Evolutionary conservation across 2,329 filamentous ascomycete species (phyloP), one percentile per base, ranked within the genome.

Genomic region (Aspergillus latus): DNA sequence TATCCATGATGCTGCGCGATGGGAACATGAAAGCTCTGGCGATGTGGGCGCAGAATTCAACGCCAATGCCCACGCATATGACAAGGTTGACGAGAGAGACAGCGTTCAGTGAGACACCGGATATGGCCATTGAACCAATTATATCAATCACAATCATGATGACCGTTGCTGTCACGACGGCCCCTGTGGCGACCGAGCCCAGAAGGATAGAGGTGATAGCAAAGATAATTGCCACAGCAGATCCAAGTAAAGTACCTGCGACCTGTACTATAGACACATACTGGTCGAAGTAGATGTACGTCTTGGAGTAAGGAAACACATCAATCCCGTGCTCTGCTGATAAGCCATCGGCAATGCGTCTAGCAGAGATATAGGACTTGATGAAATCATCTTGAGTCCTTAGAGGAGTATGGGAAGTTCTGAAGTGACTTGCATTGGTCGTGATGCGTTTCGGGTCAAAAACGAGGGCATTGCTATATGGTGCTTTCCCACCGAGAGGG

Each of bases 221-320:
- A 57, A 97, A 88, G 58, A 97, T 96, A 62, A 96, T 89, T 28
- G 83, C 90, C 11, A 97, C 80, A 0, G 92, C 93, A 3, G 90
- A 88, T 40, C 88, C 88, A 30, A 99, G 83, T 1, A 99, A 84
- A 0, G 88, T 85, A 0, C 83, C 88, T 0, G 93, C 92, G 3
- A 97, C 81, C 9, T 83, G 81, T 16, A 96, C 85, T 59, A 99
- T 97, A 56, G 84, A 84, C 5, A 90, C 83, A 69, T 99, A 99
- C 72, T 97, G 94, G 71, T 99, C 94, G 72, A 99, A 99, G 83
- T 97, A 99, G 72, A 99, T 92, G 78, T 99, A 99, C 73, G 96
- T 96, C 59, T 97, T 88, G 64, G 90, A 95, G 78, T 99, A 99
- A 0, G 94, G 91, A 81, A 99, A 99, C 2, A 99, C 87, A 26